Evolutionary conservation across 2,329 filamentous ascomycete species (phyloP), one percentile per base, ranked within the genome.

Genomic region (Nemania abortiva): DNA sequence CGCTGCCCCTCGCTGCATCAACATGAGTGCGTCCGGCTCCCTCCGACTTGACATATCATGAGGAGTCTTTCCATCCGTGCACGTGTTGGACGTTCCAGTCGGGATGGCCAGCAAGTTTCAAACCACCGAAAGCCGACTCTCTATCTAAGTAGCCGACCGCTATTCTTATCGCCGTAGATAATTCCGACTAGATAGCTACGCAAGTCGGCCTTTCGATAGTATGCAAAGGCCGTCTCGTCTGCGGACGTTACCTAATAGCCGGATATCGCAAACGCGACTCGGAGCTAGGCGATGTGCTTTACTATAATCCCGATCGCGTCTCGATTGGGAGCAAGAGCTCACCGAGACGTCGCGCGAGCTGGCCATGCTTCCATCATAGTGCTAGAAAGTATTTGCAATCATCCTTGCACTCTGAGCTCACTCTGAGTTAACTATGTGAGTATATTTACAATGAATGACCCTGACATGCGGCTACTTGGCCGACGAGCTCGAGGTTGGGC

Each of bases 261-360:
- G 42, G 59, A 58, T 15, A 13, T 58, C 1, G 11, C 31, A 64
- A 68, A 68, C 9, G 37, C 55, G 60, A 39, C 45, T 60, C 65
- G 60, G 60, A 58, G 39, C 65, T 54, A 50, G 20, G 29, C 49
- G 3, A 31, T 22, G n/a, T 15, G 4, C 11, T 50, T 27, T 39
- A 59, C 53, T 29, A 59, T 59, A 67, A 58, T 59, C 54, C 65
- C 54, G 54, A 68, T 54, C 29, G 24, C 18, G 13, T 27, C n/a
- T 20, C 5, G 11, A 37, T 29, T 27, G 11, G 4, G n/a, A 37
- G 42, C 42, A 39, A 49, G 18, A 29, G 3, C 18, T 22, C 59
- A 7, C 34, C 5, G 45, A 11, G 24, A 22, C 10, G 6, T 15
- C 9, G 29, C 31, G 7, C 29, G 18, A n/a, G 6, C 6, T 27